Percentiles rank a stretch among this genome's conserved stretches.
Conservation (phyloP, 2,329 filamentous ascomycete genomes). For the Metarhizium robertsii region DNA sequence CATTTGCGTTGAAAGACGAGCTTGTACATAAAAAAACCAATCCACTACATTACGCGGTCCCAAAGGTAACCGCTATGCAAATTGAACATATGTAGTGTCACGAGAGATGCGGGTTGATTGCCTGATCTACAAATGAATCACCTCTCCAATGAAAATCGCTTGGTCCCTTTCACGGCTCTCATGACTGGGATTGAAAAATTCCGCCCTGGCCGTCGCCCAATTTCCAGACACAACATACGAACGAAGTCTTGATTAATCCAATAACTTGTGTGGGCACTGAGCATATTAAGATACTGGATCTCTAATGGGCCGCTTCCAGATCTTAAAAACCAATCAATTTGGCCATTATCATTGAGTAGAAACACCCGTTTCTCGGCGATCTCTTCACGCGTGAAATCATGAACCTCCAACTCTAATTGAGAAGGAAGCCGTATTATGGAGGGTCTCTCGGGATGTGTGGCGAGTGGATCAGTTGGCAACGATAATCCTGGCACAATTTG, state of each 20-base stretch:
- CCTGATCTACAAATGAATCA: not conserved
- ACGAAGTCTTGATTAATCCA: constrained; percentile 85
- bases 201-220: constrained; percentile 65
- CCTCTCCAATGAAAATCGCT: constrained; percentile 20
- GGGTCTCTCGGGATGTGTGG: constrained; percentile 25
- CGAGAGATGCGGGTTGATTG: constrained; percentile 6
- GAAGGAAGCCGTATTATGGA: constrained; percentile 42
- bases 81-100: not conserved
- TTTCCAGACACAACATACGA: constrained; percentile 80
- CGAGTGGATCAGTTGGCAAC: constrained; percentile 18
- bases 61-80: not conserved
- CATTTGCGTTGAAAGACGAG: not conserved
- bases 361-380: constrained; percentile 82
- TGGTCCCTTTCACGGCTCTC: constrained; percentile 46
- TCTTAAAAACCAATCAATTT: constrained; percentile 82
- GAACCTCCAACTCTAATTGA: constrained; percentile 84
- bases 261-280: constrained; percentile 90
- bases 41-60: not conserved
- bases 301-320: constrained; percentile 81
- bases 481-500: constrained; percentile 48
- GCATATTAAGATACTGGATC: constrained; percentile 95
- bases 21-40: too few species aligned
- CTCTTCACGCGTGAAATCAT: constrained; percentile 89
- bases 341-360: constrained; percentile 89
- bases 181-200: constrained; percentile 47